Percentiles rank a stretch among this genome's conserved stretches.
Evolutionary conservation across 1,284 basidiomycete genomes (phyloP).

Genomic region (Coniferiporia sulphurascens): DNA sequence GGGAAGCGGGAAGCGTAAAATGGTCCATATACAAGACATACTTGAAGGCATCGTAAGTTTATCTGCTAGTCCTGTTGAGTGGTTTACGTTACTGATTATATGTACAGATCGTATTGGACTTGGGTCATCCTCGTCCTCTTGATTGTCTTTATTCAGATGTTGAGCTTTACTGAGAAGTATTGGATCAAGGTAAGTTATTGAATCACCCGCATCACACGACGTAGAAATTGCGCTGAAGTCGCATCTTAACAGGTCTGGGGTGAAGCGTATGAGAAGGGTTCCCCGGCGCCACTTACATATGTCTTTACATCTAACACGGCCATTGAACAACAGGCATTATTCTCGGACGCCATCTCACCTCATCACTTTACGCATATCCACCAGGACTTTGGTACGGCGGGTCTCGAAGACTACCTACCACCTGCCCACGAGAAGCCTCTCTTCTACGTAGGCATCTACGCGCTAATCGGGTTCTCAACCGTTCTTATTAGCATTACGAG

Average conservation of each 20-base stretch:
- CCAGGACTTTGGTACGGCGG: not conserved
- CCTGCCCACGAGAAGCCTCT: constrained; percentile 50
- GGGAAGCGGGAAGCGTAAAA: constrained; percentile 73
- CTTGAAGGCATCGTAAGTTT: constrained; percentile 56
- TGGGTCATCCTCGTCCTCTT: constrained; percentile 47
- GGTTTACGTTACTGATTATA: constrained; percentile 17
- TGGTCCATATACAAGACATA: constrained; percentile 79
- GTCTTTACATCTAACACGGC: constrained; percentile 28
- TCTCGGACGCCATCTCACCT: constrained; percentile 1
- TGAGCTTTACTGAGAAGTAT: constrained; percentile 55
- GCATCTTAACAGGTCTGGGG: constrained; percentile 47
- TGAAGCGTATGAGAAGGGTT: constrained; percentile 42
- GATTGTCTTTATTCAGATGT: constrained; percentile 42
- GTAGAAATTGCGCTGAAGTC: not conserved
- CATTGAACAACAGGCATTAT: constrained; percentile 27
- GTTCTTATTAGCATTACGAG: constrained; percentile 43
- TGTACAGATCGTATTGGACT: constrained; percentile 59
- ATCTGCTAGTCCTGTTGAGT: constrained; percentile 1
- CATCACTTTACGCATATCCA: constrained; percentile 6
- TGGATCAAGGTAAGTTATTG: constrained; percentile 65
- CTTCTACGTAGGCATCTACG: constrained; percentile 62
- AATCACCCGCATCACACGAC: not conserved
- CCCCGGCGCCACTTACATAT: constrained; percentile 18
- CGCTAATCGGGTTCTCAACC: constrained; percentile 46
- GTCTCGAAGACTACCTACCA: constrained; percentile 28